Percentiles rank a stretch among this genome's conserved stretches.
Evolutionary conservation across 352 stramenopile species (phyloP).

Genomic region (Pythium utonaiense): DNA sequence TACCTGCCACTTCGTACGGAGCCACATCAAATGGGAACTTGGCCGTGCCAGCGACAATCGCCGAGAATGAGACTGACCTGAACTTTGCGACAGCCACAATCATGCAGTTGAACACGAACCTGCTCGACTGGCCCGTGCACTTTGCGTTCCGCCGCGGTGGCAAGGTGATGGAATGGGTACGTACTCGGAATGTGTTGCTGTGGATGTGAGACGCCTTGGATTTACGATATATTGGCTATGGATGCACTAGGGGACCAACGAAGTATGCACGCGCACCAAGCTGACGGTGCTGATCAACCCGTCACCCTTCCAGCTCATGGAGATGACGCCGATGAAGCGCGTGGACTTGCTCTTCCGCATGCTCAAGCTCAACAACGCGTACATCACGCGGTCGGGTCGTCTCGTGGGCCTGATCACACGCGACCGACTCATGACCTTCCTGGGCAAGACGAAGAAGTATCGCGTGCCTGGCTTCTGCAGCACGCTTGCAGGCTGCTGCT

Average conservation of each 20-base stretch:
- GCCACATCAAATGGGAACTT: not conserved
- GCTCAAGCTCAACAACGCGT: slow-evolving; percentile 88
- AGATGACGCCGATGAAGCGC: slow-evolving; percentile 80
- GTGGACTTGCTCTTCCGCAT: slow-evolving; percentile 87
- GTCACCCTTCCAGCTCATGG: slow-evolving; percentile 79
- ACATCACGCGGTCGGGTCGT: slow-evolving; percentile 73
- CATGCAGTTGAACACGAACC: slow-evolving; percentile 8
- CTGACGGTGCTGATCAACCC: slow-evolving; percentile 74
- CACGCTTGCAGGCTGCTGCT: slow-evolving; percentile 36
- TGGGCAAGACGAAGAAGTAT: slow-evolving; percentile 67
- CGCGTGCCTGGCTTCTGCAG: slow-evolving; percentile 45
- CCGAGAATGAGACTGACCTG: not conserved
- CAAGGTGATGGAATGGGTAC: slow-evolving; percentile 68
- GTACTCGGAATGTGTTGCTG: too few species aligned
- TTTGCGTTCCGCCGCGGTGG: slow-evolving; percentile 69
- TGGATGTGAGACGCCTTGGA: too few species aligned
- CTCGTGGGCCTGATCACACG: slow-evolving; percentile 80
- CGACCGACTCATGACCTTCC: slow-evolving; percentile 74
- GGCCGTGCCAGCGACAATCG: not conserved
- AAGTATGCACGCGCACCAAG: slow-evolving; percentile 54
- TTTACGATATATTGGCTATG: too few species aligned
- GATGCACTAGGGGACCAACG: slow-evolving; percentile 44
- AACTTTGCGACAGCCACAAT: not conserved
- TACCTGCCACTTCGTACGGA: slow-evolving; percentile 10
- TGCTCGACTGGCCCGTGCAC: slow-evolving; percentile 57